phyloP scores from a whole-genome alignment of 345 rosid genomes.

The Boechera retrofracta region DNA sequence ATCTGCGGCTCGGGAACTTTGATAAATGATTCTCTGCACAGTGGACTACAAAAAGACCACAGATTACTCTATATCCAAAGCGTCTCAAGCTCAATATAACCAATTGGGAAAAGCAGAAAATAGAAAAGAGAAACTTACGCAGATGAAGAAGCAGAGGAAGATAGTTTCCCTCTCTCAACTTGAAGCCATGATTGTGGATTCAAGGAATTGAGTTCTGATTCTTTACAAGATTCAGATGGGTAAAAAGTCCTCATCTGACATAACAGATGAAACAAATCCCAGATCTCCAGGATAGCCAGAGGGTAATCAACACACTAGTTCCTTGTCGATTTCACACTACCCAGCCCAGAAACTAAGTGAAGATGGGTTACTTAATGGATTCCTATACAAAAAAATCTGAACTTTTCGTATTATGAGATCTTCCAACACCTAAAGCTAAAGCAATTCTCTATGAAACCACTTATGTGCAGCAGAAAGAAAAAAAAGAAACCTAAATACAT shows the following conservation, averaged over 20 bases:
- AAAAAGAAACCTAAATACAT: constrained; percentile 41
- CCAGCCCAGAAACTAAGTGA: constrained; percentile 18
- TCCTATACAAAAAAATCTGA: constrained; percentile 43
- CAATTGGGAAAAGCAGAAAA: constrained; percentile 2
- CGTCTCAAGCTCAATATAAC: constrained; percentile 8
- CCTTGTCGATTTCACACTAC: constrained; percentile 40
- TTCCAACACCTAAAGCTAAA: constrained; percentile 47
- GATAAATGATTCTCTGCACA: constrained; percentile 89
- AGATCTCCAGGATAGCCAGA: constrained; percentile 93
- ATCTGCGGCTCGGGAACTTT: constrained; percentile 87
- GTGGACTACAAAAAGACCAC: constrained; percentile 35
- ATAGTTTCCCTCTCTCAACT: constrained; percentile 93
- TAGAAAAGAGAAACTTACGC: constrained; percentile 58
- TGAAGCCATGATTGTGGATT: constrained; percentile 99
- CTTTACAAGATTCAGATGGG: constrained; percentile 88
- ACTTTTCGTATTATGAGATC: constrained; percentile 36
- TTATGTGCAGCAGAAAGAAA: constrained; percentile 36
- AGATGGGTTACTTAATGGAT: constrained; percentile 4
- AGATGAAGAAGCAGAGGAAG: constrained; percentile 64
- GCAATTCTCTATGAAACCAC: constrained; percentile 35
- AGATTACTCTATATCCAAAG: constrained; percentile 16
- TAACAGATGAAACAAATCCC: constrained; percentile 84
- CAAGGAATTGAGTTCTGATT: constrained; percentile 71
- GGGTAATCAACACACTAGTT: constrained; percentile 36
- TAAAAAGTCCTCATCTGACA: constrained; percentile 91